These are phyloP conservation scores for Mycocentrospora acerina DNA, from an alignment of 2,329 filamentous ascomycete species.

Conservation along the genomic window DNA sequence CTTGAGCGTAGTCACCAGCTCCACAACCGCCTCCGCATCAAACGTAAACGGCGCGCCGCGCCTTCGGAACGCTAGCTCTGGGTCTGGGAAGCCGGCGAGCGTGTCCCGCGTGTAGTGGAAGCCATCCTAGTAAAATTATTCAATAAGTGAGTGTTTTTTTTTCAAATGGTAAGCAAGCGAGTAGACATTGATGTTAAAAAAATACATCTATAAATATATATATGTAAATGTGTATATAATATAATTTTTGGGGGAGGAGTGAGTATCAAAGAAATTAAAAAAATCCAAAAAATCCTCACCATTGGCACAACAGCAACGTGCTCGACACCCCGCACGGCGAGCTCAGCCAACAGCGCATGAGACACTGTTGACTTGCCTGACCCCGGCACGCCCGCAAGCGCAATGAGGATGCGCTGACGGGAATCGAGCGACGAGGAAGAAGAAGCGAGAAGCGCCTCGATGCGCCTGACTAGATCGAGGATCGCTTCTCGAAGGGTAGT, in stretches of 20 bases:
- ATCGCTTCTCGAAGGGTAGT: conserved; percentile 11
- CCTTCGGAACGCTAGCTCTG: conserved; percentile 21
- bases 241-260: too few relatives aligned
- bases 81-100: conserved; percentile 20
- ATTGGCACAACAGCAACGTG: conserved; percentile 28
- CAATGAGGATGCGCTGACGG: conserved; percentile 24
- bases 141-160: neutral
- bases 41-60: conserved; percentile 32
- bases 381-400: conserved; percentile 30
- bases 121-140: conserved; percentile 19
- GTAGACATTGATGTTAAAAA: too few relatives aligned
- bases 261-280: too few relatives aligned
- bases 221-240: too few relatives aligned
- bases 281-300: conserved; percentile 18
- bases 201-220: too few relatives aligned
- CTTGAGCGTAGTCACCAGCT: conserved; percentile 17
- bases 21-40: conserved; percentile 21
- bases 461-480: conserved; percentile 21
- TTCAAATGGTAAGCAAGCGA: too few relatives aligned
- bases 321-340: conserved; percentile 15
- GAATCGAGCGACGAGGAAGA: too few relatives aligned
- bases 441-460: conserved; percentile 18
- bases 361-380: conserved; percentile 32
- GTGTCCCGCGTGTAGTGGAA: conserved; percentile 26
- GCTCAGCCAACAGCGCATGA: conserved; percentile 20